Base-by-base conservation (phyloP, 306 rosid genomes). In the Ormosia emarginata region DNA sequence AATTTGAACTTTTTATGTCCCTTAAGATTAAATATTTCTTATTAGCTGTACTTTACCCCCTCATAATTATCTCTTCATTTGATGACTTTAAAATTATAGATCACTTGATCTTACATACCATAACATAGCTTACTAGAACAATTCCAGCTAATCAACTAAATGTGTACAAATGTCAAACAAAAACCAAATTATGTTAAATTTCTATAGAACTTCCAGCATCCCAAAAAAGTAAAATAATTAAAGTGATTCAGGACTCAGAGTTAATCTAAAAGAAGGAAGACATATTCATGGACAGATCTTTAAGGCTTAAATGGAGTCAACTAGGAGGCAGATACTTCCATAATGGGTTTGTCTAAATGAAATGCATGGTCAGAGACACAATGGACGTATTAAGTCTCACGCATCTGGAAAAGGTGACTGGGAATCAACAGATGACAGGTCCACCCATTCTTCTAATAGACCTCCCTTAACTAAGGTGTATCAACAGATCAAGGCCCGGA, bases 321-420 rank as follows among this genome's bases (percentile, higher is more conserved):
- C 37, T 50, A 50, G 41, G 67, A 53, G 12, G 37, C 64, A 33
- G 58, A 36, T 64, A 24, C 39, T 63, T 58, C 17, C 56, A 36
- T 4, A 39, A 50, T 8, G 65, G 47, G 34, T 73, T 73, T 8
- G 18, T 73, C 50, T 34, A 40, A 17, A 11, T 36, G 65, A 61
- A 43, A 57, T 17, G 30, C 37, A 55, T 1, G 63, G 61, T 52
- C n/a, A 15, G 70, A 52, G 70, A 41, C 46, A 24, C 74, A 43
- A 39, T 46, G 32, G 34, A 37, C 17, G 11, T 24, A 74, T 53
- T 49, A 12, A n/a, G 11, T 67, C 76, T 46, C 53, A 69, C 55
- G 37, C 34, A 75, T 80, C 62, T 40, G 57, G 75, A 69, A 67
- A 53, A 77, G 32, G 64, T 34, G 53, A 63, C 65, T 30, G 49